Evolutionary conservation across 2,329 filamentous ascomycete species (phyloP).

Genomic region (Cladosporium sp.): DNA sequence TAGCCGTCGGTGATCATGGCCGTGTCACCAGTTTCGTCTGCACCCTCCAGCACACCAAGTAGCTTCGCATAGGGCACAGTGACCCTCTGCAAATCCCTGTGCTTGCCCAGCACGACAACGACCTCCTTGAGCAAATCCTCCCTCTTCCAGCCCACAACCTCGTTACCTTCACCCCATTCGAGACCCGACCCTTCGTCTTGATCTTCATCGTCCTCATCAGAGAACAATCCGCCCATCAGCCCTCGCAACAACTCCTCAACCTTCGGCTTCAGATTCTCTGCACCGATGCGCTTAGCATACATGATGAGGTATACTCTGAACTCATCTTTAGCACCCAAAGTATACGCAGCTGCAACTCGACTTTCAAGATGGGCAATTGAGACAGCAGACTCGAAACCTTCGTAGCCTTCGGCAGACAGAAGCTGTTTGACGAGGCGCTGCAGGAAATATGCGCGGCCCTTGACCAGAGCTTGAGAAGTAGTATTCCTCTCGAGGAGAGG

Average conservation of each 20-base stretch:
- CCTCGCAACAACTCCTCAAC: slow-evolving; percentile 86
- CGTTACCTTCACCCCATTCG: slow-evolving; percentile 59
- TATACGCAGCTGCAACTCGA: slow-evolving; percentile 79
- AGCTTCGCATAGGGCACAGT: slow-evolving; percentile 91
- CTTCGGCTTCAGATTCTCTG: slow-evolving; percentile 79
- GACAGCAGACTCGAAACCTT: slow-evolving; percentile 83
- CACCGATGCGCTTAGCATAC: slow-evolving; percentile 93
- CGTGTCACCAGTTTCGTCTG: neutral
- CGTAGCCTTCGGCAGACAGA: slow-evolving; percentile 82
- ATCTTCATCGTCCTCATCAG: slow-evolving; percentile 47
- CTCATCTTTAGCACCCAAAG: slow-evolving; percentile 80
- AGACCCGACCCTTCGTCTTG: slow-evolving; percentile 47
- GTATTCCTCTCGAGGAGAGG: slow-evolving; percentile 91
- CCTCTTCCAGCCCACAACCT: slow-evolving; percentile 85
- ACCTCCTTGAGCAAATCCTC: slow-evolving; percentile 84
- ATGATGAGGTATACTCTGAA: slow-evolving; percentile 94
- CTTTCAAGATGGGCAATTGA: slow-evolving; percentile 95
- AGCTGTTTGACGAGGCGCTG: slow-evolving; percentile 87
- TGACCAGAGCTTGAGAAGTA: slow-evolving; percentile 83
- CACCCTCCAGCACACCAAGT: slow-evolving; percentile 52
- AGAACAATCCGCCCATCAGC: slow-evolving; percentile 64
- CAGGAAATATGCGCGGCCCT: slow-evolving; percentile 84
- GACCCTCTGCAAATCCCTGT: slow-evolving; percentile 84
- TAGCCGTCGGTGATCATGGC: slow-evolving; percentile 1
- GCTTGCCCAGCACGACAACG: slow-evolving; percentile 94